These are phyloP conservation scores for Phytopythium cucurbitacearum DNA, from an alignment of 352 stramenopile species.

Conservation along the genomic window DNA sequence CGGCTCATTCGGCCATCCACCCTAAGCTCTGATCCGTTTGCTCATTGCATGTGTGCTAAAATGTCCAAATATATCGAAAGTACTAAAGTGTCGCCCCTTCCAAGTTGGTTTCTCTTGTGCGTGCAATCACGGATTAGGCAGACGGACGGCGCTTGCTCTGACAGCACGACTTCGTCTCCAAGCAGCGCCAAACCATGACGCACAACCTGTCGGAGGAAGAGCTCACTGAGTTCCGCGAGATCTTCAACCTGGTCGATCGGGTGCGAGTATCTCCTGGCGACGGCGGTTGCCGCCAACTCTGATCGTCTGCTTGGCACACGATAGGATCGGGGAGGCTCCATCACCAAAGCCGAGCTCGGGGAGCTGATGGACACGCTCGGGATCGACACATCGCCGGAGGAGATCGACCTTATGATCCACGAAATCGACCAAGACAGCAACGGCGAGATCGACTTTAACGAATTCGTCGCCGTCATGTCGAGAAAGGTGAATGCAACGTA, in stretches of 20 bases:
- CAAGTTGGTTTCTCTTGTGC: no score
- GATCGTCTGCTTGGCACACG: not conserved
- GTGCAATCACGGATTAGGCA: not conserved
- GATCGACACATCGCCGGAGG: slow-evolving; percentile 90
- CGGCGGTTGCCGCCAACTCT: not conserved
- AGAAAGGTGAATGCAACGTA: slow-evolving; percentile 93
- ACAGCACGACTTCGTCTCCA: not conserved
- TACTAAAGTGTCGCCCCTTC: not conserved
- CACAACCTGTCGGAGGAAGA: slow-evolving; percentile 75
- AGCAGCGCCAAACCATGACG: slow-evolving; percentile 28
- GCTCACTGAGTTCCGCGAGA: slow-evolving; percentile 91
- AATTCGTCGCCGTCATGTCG: slow-evolving; percentile 94
- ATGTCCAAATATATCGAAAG: not conserved
- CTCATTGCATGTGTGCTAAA: no score
- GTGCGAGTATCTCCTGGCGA: slow-evolving; percentile 14
- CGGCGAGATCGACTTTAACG: slow-evolving; percentile 93
- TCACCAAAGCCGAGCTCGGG: slow-evolving; percentile 92
- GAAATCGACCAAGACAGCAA: slow-evolving; percentile 95
- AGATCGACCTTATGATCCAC: slow-evolving; percentile 94
- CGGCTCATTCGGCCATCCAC: no score
- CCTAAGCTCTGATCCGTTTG: no score
- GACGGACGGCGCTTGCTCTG: not conserved
- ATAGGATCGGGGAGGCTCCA: slow-evolving; percentile 89
- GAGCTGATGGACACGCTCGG: slow-evolving; percentile 93
- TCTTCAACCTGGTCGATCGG: slow-evolving; percentile 93